These are phyloP conservation scores for Chalciporus chontae DNA, from an alignment of 768 basidiomycete genomes.

Conservation along the genomic window DNA sequence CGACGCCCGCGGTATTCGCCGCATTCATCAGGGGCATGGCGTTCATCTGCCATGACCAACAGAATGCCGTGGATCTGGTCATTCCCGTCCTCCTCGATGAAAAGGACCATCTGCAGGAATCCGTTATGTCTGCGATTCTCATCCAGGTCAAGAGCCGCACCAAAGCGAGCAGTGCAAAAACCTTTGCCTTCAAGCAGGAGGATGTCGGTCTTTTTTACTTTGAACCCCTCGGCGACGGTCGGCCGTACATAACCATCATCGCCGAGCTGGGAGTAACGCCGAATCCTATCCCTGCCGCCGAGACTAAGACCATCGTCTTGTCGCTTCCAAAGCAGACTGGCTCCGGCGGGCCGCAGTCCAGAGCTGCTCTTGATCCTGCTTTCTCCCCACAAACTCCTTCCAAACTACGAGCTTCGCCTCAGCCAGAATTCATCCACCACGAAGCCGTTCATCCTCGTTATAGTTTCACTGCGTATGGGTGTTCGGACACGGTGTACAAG, in stretches of 20 bases:
- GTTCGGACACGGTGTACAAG: neutral
- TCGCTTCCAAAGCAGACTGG: neutral
- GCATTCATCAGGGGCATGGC: neutral
- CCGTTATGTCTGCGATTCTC: neutral
- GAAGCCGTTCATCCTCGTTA: neutral
- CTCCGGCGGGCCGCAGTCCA: neutral
- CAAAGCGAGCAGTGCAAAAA: neutral
- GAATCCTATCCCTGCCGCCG: neutral
- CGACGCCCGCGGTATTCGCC: neutral
- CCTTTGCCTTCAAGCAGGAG: neutral
- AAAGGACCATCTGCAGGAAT: neutral
- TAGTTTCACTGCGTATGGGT: neutral
- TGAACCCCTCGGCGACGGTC: neutral
- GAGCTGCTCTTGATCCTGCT: neutral
- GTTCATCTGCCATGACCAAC: neutral
- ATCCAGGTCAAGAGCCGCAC: neutral
- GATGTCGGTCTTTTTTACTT: neutral
- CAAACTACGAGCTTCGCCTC: too few species aligned
- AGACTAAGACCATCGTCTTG: neutral
- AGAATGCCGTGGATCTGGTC: neutral
- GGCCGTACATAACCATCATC: neutral
- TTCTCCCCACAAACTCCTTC: too few species aligned
- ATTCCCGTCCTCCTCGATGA: neutral
- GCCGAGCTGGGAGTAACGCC: neutral
- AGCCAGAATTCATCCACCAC: too few species aligned